Evolutionary conservation across 352 stramenopile genomes (phyloP).

Genomic region (Phytophthora lateralis): DNA sequence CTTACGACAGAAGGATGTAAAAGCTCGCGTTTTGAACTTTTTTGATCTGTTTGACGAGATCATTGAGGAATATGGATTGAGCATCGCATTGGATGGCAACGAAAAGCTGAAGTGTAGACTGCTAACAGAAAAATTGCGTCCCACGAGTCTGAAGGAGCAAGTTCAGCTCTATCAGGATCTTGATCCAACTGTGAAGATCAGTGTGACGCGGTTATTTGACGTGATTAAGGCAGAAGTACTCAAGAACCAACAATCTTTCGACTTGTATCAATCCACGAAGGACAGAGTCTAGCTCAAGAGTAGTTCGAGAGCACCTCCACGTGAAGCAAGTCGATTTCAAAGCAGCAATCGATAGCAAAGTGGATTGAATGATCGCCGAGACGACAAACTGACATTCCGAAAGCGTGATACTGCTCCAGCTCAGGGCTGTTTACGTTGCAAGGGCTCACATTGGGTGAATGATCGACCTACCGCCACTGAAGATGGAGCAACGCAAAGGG

Average conservation of each 20-base stretch:
- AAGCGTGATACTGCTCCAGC: background rate
- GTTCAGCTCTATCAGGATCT: constrained; percentile 12
- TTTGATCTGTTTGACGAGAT: constrained; percentile 11
- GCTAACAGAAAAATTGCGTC: constrained; percentile 5
- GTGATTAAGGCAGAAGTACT: constrained; percentile 4
- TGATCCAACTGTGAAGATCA: constrained; percentile 7
- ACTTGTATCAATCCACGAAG: constrained; percentile 4
- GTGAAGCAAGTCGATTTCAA: too few relatives aligned
- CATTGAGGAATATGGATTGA: constrained; percentile 8
- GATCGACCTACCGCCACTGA: constrained; percentile 3
- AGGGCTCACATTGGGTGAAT: background rate
- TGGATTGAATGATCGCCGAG: constrained; percentile 2
- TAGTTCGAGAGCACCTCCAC: too few relatives aligned
- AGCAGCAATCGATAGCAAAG: too few relatives aligned
- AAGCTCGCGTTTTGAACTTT: constrained; percentile 3
- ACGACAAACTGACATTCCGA: background rate
- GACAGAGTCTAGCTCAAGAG: background rate
- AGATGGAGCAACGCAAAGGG: constrained; percentile 4
- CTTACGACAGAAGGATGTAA: constrained; percentile 3
- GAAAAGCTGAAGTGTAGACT: constrained; percentile 9
- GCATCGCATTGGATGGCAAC: constrained; percentile 5
- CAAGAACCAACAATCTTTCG: constrained; percentile 8
- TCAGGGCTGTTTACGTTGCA: constrained; percentile 4
- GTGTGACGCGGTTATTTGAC: background rate
- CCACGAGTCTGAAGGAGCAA: background rate